Conservation (phyloP, 2,329 filamentous ascomycete species). For the Hypoxylon sp. region DNA sequence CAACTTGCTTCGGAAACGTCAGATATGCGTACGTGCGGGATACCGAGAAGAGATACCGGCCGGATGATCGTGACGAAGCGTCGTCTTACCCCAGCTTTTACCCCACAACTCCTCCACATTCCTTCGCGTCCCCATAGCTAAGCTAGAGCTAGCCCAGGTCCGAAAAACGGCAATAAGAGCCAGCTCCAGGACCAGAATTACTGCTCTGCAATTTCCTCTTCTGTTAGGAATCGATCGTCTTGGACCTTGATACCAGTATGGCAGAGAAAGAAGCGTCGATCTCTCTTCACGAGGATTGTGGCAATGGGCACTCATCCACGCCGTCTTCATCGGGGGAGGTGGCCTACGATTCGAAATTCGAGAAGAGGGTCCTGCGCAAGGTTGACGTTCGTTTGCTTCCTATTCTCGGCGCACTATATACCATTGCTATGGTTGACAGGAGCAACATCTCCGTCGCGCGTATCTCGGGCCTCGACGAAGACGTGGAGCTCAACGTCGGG, state of each 20-base stretch:
- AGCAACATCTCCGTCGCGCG: constrained; percentile 55
- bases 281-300: constrained; percentile 40
- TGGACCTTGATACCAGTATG: constrained; percentile 15
- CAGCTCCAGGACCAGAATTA: neutral
- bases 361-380: constrained; percentile 48
- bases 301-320: constrained; percentile 5
- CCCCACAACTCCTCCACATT: constrained; percentile 42
- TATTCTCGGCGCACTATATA: constrained; percentile 52
- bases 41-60: constrained; percentile 30
- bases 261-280: constrained; percentile 38
- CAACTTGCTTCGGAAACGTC: constrained; percentile 25
- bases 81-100: constrained; percentile 43
- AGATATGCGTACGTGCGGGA: constrained; percentile 14
- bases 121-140: constrained; percentile 8
- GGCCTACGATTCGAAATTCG: constrained; percentile 38
- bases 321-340: constrained; percentile 1
- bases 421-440: constrained; percentile 52
- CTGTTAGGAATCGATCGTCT: neutral
- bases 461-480: constrained; percentile 54
- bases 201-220: neutral
- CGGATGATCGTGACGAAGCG: constrained; percentile 21
- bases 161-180: constrained; percentile 31
- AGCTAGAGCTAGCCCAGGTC: constrained; percentile 15
- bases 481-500: constrained; percentile 56
- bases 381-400: constrained; percentile 56